These are phyloP conservation scores for Fraxinus anomala DNA, from an alignment of 257 asterid species.

Conservation along the genomic window DNA sequence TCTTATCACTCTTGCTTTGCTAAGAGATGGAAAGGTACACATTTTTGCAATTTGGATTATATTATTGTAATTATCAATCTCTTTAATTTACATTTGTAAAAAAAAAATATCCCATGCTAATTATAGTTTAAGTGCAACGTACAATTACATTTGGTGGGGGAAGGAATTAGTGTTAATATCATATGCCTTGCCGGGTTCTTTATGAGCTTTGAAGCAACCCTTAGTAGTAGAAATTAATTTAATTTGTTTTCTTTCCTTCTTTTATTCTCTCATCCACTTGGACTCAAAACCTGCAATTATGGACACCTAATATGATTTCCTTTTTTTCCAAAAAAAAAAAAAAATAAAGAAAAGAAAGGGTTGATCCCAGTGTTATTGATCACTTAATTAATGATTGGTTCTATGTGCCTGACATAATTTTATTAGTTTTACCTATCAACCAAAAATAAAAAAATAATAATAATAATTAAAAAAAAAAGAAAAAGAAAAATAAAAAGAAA, in stretches of 20 bases:
- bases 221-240: neutral
- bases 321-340: too few species aligned
- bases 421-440: neutral
- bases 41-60: conserved; percentile 12
- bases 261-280: neutral
- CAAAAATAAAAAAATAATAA: neutral
- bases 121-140: neutral
- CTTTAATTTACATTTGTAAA: neutral
- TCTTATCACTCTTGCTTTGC: conserved; percentile 74
- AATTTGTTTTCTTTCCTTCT: neutral
- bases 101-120: neutral
- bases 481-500: too few species aligned
- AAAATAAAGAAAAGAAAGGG: neutral
- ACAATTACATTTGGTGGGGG: too few species aligned
- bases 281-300: neutral
- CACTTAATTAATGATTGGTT: neutral
- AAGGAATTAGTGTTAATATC: neutral
- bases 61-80: neutral
- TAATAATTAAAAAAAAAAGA: too few species aligned
- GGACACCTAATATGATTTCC: neutral
- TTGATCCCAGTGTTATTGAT: neutral
- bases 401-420: neutral
- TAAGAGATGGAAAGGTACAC: conserved; percentile 75
- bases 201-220: neutral
- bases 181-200: neutral